Percentiles rank a stretch among this genome's conserved stretches.
phyloP scores from a whole-genome alignment of 192 early-diverging fungal species.

The Mortierella antarctica region DNA sequence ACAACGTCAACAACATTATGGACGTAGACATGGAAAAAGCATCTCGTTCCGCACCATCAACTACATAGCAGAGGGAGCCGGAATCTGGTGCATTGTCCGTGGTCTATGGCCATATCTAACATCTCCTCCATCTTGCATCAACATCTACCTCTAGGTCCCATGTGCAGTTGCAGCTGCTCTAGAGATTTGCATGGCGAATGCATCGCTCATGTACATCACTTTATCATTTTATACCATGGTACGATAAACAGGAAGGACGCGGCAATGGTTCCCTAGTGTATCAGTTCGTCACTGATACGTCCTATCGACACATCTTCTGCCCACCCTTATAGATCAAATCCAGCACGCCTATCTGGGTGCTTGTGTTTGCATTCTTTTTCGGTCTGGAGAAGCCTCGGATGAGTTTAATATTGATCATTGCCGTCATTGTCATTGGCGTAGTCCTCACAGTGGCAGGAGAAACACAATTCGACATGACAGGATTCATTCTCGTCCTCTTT shows the following conservation, averaged over 20 bases:
- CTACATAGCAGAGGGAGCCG: too few relatives aligned
- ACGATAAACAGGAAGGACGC: neutral
- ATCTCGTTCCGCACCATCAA: too few relatives aligned
- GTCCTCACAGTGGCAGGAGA: conserved; percentile 79
- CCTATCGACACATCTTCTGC: neutral
- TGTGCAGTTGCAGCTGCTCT: conserved; percentile 82
- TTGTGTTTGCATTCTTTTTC: conserved; percentile 87
- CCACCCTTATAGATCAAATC: conserved; percentile 62
- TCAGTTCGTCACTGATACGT: too few relatives aligned
- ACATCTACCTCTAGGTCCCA: conserved; percentile 59
- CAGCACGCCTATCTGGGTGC: conserved; percentile 72
- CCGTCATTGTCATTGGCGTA: conserved; percentile 81
- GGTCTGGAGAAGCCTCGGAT: conserved; percentile 75
- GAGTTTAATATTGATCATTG: conserved; percentile 71
- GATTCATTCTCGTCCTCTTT: conserved; percentile 66
- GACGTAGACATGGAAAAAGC: too few relatives aligned
- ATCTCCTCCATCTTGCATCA: too few relatives aligned
- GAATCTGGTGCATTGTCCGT: too few relatives aligned
- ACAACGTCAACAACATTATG: neutral
- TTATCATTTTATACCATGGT: conserved; percentile 89
- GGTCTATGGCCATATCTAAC: too few relatives aligned
- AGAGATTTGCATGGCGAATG: conserved; percentile 87
- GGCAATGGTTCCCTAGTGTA: neutral
- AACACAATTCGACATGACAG: conserved; percentile 68
- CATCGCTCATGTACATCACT: conserved; percentile 80